These are phyloP conservation scores for Acorus calamus DNA, from an alignment of 106 monocot species.

Conservation along the genomic window DNA sequence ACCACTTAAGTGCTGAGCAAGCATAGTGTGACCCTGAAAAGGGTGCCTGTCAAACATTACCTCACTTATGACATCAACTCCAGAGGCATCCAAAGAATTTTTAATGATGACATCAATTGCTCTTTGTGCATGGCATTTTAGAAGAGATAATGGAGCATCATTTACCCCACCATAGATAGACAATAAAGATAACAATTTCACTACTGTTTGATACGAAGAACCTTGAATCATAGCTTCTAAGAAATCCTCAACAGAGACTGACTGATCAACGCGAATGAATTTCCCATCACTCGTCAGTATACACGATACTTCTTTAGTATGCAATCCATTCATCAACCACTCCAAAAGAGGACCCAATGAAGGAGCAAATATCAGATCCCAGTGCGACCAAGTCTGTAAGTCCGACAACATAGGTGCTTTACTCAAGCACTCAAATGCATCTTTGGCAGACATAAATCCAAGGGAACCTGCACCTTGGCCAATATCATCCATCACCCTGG, in stretches of 20 bases:
- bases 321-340: slow-evolving; percentile 48
- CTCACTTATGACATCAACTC: no score
- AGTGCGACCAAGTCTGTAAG: slow-evolving; percentile 77
- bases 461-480: slow-evolving; percentile 5
- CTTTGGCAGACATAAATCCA: slow-evolving; percentile 31
- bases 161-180: no score
- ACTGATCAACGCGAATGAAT: no score
- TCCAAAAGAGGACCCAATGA: slow-evolving; percentile 66
- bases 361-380: slow-evolving; percentile 71
- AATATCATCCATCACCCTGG: slow-evolving; percentile 1
- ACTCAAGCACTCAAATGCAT: slow-evolving; percentile 68
- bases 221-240: no score
- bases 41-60: not conserved
- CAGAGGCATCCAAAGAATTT: no score
- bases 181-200: no score
- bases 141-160: no score
- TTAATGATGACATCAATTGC: no score
- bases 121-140: no score
- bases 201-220: no score
- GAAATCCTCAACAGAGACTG: no score
- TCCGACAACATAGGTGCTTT: slow-evolving; percentile 88
- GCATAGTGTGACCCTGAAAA: slow-evolving; percentile 3
- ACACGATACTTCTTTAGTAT: not conserved
- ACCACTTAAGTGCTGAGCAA: not conserved
- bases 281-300: no score